These are phyloP conservation scores for Claviceps arundinis DNA, from an alignment of 2,329 filamentous ascomycete genomes.

Conservation along the genomic window DNA sequence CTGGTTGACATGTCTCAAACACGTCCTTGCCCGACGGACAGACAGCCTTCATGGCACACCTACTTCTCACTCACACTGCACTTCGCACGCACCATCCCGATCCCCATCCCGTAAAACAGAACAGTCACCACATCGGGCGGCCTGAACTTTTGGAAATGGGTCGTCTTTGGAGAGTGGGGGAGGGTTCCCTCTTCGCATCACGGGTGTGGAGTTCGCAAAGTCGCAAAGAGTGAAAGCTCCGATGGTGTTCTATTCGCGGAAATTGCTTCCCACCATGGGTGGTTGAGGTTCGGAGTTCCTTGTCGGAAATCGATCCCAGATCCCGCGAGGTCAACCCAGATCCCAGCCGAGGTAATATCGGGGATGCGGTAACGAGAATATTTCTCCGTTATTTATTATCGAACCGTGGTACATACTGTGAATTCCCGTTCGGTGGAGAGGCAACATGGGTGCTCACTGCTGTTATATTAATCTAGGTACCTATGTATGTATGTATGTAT, in stretches of 20 bases:
- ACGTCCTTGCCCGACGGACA: not conserved
- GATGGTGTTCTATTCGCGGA: not conserved
- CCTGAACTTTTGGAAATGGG: not conserved
- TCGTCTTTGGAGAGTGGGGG: not conserved
- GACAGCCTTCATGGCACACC: not conserved
- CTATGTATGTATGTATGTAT: too few species aligned
- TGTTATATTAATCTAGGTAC: not conserved
- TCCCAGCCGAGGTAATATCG: not conserved
- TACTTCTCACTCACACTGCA: not conserved
- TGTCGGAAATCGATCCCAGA: not conserved
- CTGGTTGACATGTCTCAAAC: slow-evolving; percentile 3
- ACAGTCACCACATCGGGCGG: too few species aligned
- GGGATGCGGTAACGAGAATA: not conserved
- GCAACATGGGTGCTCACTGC: not conserved
- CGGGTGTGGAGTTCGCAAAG: not conserved
- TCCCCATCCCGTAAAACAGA: not conserved
- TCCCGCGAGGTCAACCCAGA: not conserved
- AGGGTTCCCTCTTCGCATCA: not conserved
- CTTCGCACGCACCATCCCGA: not conserved
- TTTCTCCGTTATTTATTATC: not conserved
- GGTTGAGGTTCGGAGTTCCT: not conserved
- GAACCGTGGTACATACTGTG: not conserved
- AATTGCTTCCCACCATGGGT: not conserved
- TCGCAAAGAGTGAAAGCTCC: not conserved
- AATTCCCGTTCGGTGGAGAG: not conserved